Percentiles rank a stretch among this genome's conserved stretches.
Evolutionary conservation across 768 basidiomycete genomes (phyloP).

Genomic region (Auriscalpium orientale): DNA sequence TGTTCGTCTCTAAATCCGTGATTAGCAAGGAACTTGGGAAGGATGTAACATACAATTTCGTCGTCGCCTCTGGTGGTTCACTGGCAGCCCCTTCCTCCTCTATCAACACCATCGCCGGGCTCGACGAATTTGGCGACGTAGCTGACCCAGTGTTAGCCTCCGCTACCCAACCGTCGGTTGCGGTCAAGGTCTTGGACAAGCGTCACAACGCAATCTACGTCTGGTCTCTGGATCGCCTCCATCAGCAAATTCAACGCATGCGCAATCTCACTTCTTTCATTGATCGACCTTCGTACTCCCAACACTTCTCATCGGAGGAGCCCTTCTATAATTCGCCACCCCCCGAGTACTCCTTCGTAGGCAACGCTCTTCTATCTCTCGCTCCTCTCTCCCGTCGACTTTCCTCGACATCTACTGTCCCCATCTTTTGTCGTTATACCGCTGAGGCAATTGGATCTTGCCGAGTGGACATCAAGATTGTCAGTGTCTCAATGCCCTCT

Average conservation of each 20-base stretch:
- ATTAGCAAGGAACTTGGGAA: slow-evolving; percentile 79
- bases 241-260: slow-evolving; percentile 88
- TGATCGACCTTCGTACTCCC: slow-evolving; percentile 87
- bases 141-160: slow-evolving; percentile 74
- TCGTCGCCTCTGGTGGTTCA: slow-evolving; percentile 76
- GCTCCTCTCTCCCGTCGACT: slow-evolving; percentile 71
- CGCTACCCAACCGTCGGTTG: slow-evolving; percentile 73
- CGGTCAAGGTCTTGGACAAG: slow-evolving; percentile 87
- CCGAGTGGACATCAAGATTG: slow-evolving; percentile 75
- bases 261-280: slow-evolving; percentile 86
- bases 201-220: slow-evolving; percentile 80
- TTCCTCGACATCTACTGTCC: slow-evolving; percentile 67
- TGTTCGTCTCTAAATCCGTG: slow-evolving; percentile 3
- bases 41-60: slow-evolving; percentile 87
- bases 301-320: slow-evolving; percentile 89
- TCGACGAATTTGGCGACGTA: slow-evolving; percentile 90
- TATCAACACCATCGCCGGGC: slow-evolving; percentile 76
- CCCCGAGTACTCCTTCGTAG: slow-evolving; percentile 89
- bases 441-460: slow-evolving; percentile 95
- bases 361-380: slow-evolving; percentile 77
- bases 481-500: slow-evolving; percentile 57
- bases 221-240: slow-evolving; percentile 86
- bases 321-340: slow-evolving; percentile 88
- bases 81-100: slow-evolving; percentile 75
- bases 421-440: slow-evolving; percentile 91